Conservation (phyloP, 148 eudicot genomes). For the Beta vulgaris region DNA sequence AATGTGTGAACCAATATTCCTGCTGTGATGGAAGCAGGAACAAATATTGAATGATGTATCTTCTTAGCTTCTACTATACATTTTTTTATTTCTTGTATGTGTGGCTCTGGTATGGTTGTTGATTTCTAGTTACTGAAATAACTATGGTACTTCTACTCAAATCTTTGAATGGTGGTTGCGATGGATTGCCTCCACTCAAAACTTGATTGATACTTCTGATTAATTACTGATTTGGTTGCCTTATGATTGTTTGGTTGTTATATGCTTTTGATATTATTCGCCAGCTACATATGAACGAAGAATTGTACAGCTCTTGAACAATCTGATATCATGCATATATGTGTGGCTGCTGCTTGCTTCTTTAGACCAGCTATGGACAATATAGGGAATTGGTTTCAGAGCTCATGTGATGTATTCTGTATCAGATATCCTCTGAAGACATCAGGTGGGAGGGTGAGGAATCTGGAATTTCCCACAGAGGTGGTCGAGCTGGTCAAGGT, state of each 20-base stretch:
- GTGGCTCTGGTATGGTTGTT: neutral
- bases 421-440: conserved; percentile 57
- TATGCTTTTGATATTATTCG: neutral
- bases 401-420: neutral
- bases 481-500: conserved; percentile 42
- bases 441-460: conserved; percentile 57
- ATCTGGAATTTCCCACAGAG: conserved; percentile 42
- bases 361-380: neutral
- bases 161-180: neutral
- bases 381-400: neutral
- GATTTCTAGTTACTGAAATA: neutral
- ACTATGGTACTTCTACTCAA: neutral
- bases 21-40: too few species aligned
- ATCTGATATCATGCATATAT: neutral
- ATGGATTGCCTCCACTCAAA: neutral
- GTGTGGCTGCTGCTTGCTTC: conserved; percentile 1
- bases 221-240: neutral
- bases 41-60: too few species aligned
- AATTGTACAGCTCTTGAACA: neutral
- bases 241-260: neutral
- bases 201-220: neutral
- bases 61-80: too few species aligned
- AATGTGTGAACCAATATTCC: too few species aligned
- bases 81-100: too few species aligned
- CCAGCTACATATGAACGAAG: neutral